phyloP scores from a whole-genome alignment of 352 stramenopile species.

The Phytophthora macrochlamydospora region DNA sequence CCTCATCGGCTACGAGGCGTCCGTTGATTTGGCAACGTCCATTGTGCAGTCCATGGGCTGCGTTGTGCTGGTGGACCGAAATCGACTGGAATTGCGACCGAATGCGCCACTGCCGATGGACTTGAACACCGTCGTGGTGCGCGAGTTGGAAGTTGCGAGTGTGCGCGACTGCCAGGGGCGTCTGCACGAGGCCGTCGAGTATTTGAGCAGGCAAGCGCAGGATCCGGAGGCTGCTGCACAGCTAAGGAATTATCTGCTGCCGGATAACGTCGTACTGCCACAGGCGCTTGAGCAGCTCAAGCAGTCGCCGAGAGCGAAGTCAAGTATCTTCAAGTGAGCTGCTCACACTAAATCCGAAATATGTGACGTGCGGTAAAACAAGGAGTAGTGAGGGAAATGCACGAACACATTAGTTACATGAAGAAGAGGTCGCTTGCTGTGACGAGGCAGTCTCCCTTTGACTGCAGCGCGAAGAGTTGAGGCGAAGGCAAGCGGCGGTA shows the following conservation, averaged over 20 bases:
- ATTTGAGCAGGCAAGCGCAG: constrained; percentile 34
- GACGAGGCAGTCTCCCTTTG: neutral
- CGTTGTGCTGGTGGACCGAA: constrained; percentile 44
- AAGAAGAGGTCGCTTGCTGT: neutral
- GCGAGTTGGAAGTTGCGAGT: constrained; percentile 54
- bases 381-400: too few species aligned
- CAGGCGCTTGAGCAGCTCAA: constrained; percentile 32
- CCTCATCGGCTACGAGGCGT: constrained; percentile 50
- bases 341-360: too few species aligned
- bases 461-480: neutral
- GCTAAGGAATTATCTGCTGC: constrained; percentile 29
- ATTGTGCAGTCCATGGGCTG: constrained; percentile 55
- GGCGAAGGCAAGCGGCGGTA: neutral
- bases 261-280: constrained; percentile 15
- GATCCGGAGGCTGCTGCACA: constrained; percentile 16
- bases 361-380: too few species aligned
- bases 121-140: constrained; percentile 77
- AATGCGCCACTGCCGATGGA: constrained; percentile 47
- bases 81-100: constrained; percentile 34
- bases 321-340: constrained; percentile 34
- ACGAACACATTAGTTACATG: constrained; percentile 5
- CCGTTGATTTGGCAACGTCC: constrained; percentile 44
- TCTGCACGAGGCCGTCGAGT: constrained; percentile 48
- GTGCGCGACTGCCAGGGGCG: constrained; percentile 42
- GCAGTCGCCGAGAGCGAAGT: constrained; percentile 21